Percentiles rank a stretch among this genome's conserved stretches.
phyloP scores from a whole-genome alignment of 345 rosid species.

The Euphorbia tirucalli region DNA sequence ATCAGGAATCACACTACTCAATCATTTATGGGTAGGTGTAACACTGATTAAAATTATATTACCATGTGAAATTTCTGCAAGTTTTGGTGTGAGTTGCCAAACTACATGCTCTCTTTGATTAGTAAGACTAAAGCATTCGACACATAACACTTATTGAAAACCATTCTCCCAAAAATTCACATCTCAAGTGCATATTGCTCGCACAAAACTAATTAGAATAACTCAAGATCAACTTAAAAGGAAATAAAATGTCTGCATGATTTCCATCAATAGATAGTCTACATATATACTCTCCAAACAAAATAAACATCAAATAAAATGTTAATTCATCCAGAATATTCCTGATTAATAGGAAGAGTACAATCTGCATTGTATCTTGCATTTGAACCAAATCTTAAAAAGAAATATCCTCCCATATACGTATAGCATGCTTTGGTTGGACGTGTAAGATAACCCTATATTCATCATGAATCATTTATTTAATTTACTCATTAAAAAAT shows the following conservation, averaged over 20 bases:
- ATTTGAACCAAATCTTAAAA: neutral
- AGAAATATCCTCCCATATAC: neutral
- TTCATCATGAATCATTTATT: neutral
- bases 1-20: neutral
- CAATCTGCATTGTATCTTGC: neutral
- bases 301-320: constrained; percentile 2
- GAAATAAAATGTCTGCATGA: neutral
- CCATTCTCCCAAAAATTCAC: neutral
- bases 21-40: neutral
- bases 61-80: neutral
- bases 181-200: neutral
- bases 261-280: neutral
- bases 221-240: neutral
- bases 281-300: neutral
- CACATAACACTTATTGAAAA: neutral
- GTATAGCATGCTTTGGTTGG: neutral
- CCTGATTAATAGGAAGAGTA: neutral
- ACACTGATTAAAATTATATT: neutral
- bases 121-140: neutral
- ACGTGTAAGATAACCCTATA: neutral
- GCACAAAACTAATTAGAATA: neutral
- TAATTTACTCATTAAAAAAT: neutral
- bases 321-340: neutral
- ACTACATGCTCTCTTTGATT: neutral
- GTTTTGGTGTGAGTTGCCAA: neutral